Evolutionary conservation across 345 rosid species (phyloP).

Genomic region (Toxicodendron radicans): DNA sequence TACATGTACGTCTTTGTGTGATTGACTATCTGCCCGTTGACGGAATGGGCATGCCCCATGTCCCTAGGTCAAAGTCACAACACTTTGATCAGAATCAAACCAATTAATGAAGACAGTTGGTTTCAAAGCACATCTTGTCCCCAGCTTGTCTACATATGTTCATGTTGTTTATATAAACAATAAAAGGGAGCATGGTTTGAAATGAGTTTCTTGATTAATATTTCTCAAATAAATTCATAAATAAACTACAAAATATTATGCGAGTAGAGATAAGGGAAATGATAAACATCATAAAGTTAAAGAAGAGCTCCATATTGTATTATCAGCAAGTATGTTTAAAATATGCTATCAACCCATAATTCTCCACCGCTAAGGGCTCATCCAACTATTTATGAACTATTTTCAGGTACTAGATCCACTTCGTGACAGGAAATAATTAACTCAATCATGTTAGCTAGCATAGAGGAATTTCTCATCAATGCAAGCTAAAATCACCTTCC

Average conservation of each 20-base stretch:
- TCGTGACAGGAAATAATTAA: not conserved
- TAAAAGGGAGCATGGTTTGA: not conserved
- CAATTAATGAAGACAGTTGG: not conserved
- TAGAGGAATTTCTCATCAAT: not conserved
- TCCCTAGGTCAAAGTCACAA: constrained; percentile 32
- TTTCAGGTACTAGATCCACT: not conserved
- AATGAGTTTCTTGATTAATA: not conserved
- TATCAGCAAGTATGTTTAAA: not conserved
- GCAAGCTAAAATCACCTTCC: not conserved
- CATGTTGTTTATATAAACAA: not conserved
- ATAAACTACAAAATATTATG: not conserved
- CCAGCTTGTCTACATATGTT: not conserved
- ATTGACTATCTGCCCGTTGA: constrained; percentile 28
- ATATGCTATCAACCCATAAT: not conserved
- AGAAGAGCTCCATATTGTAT: not conserved
- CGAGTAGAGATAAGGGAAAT: not conserved
- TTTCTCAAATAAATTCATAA: not conserved
- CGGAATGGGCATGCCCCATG: constrained; percentile 48
- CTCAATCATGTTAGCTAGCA: not conserved
- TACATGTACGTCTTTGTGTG: not conserved
- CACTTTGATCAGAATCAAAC: constrained; percentile 4
- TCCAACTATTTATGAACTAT: not conserved
- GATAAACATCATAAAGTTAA: not conserved
- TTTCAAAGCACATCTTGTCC: not conserved
- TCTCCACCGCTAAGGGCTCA: not conserved